Conservation (phyloP, 345 rosid species). For the Bretschneidera sinensis region DNA sequence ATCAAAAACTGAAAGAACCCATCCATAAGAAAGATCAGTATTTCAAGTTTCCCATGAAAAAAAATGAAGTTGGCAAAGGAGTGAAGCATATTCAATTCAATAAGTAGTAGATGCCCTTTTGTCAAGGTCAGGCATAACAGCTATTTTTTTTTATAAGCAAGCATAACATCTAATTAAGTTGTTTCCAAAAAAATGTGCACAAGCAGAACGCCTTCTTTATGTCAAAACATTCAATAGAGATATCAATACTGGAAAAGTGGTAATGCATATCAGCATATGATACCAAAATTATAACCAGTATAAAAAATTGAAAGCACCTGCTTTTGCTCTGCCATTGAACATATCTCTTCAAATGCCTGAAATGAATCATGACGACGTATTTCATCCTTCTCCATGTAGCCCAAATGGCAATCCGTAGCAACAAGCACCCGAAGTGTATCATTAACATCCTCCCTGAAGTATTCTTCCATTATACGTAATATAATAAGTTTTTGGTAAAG, state of each 20-base stretch:
- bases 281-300: conserved; percentile 6
- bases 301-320: conserved; percentile 36
- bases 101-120: background rate
- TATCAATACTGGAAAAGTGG: background rate
- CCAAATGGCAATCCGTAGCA: conserved; percentile 93
- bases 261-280: too few species aligned
- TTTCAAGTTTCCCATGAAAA: conserved; percentile 3
- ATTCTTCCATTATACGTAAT: background rate
- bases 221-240: background rate
- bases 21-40: background rate
- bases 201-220: too few species aligned
- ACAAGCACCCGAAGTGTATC: conserved; percentile 75
- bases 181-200: background rate
- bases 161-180: too few species aligned
- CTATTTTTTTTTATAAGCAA: too few species aligned
- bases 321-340: conserved; percentile 86
- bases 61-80: background rate
- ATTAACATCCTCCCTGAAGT: conserved; percentile 54
- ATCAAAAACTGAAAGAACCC: background rate
- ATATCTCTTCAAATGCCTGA: conserved; percentile 90
- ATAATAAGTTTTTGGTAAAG: background rate
- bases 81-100: background rate
- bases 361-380: conserved; percentile 91
- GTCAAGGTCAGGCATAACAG: background rate
- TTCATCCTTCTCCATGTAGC: conserved; percentile 98